Base-by-base conservation (phyloP, 1,284 basidiomycete genomes). In the Takashimella koratensis region DNA sequence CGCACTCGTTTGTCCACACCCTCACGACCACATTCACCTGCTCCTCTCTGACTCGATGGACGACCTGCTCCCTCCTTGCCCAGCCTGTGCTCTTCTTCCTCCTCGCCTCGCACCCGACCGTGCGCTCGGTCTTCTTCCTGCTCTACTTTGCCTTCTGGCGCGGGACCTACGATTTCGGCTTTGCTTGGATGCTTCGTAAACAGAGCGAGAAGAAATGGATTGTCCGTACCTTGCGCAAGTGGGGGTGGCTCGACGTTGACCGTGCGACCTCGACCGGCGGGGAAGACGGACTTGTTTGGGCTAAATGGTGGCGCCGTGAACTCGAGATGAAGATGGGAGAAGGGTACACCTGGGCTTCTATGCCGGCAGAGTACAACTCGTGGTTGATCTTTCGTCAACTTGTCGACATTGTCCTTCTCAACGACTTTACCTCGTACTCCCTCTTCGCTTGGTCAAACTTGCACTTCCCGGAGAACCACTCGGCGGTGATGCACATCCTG, bases 191-290 rank as follows among this genome's bases (percentile, higher is more conserved):
- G 6, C 81, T 98, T 51, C 91, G 91, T 20, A 87, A 88, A 69
- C 95, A 98, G 78, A 92, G 88, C 79, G 93, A 95, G 78, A 85
- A 84, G 76, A 87, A 84, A 66, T 98, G 90, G 88, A 90, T 98
- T 63, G 90, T 97, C 45, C 81, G 84, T 26, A 83, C 87, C 58
- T 82, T 97, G 3, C 84, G 88, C 56, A 78, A 80, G 13, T 77
- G 85, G 44, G 94, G 92, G 4, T 97, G 93, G 92, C 82, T 98
- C 45, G 93, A 98, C 70, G 80, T 81, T 55, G 49, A 62, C 43
- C 50, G 53, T 19, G 19, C 36, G 12, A 60, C 60, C 8, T 54
- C 56, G 1, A 47, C 57, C 16, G 63, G 64, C n/a, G 67, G 70
- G 30, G 57, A 76, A 80, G 53, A 83, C 84, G 81, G 48, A 85